phyloP scores from a whole-genome alignment of 148 eudicot species.

The Camellia japonica region DNA sequence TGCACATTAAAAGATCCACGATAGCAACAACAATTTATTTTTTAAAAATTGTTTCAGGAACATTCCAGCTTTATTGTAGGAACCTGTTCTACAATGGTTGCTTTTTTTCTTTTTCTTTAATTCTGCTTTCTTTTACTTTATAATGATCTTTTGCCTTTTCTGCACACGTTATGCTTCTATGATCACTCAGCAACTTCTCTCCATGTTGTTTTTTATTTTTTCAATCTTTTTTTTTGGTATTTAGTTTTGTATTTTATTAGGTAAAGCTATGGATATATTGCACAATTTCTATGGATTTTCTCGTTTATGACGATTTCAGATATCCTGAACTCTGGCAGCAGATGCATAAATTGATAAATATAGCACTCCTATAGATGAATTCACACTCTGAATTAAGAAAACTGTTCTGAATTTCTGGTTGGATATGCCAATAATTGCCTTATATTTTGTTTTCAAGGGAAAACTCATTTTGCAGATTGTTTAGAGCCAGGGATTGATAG shows the following conservation, averaged over 20 bases:
- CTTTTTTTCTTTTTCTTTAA: background rate
- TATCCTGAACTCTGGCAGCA: slow-evolving; percentile 1
- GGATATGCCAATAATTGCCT: slow-evolving; percentile 6
- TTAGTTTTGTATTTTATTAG: background rate
- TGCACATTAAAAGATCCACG: no score
- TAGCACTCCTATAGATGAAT: slow-evolving; percentile 10
- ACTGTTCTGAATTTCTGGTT: slow-evolving; percentile 5
- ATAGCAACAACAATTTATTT: no score
- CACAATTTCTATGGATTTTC: background rate
- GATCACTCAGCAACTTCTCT: background rate
- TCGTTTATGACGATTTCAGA: slow-evolving; percentile 12
- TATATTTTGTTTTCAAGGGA: slow-evolving; percentile 7
- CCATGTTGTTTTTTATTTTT: background rate
- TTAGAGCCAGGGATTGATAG: slow-evolving; percentile 8
- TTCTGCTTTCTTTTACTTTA: background rate
- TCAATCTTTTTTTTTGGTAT: background rate
- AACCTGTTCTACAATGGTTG: no score
- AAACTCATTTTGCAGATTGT: slow-evolving; percentile 6
- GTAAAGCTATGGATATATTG: background rate
- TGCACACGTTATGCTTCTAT: background rate
- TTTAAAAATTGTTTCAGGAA: no score
- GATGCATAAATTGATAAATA: background rate
- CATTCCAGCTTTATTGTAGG: no score
- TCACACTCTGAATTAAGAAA: background rate
- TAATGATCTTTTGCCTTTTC: background rate